These are phyloP conservation scores for Sphagnum contortum DNA, from an alignment of 225 moss, liverwort and hornwort genomes.

Conservation along the genomic window DNA sequence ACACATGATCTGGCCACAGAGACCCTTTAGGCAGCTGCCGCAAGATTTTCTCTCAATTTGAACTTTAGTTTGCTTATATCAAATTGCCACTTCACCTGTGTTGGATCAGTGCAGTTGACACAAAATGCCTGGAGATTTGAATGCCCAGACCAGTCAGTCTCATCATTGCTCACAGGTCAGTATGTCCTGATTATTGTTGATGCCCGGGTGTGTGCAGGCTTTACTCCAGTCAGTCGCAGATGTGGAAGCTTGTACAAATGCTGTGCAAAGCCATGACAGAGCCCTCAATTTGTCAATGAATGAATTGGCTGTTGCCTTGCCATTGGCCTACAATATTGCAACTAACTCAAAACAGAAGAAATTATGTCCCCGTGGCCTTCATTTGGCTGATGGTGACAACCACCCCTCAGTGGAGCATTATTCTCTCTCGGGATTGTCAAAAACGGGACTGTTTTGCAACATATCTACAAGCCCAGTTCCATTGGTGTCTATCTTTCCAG, in stretches of 20 bases:
- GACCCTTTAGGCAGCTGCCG: too few relatives aligned
- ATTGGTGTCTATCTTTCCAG: slow-evolving; percentile 13
- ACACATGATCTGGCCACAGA: too few relatives aligned
- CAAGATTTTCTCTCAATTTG: too few relatives aligned
- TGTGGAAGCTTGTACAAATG: slow-evolving; percentile 35
- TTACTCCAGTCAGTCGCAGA: slow-evolving; percentile 49
- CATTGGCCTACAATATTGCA: slow-evolving; percentile 29
- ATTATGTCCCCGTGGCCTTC: not conserved
- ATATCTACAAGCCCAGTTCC: slow-evolving; percentile 34
- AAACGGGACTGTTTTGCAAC: slow-evolving; percentile 18
- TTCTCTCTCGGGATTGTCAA: not conserved
- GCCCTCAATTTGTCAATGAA: slow-evolving; percentile 55
- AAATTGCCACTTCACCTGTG: too few relatives aligned
- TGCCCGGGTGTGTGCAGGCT: slow-evolving; percentile 18
- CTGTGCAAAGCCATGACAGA: slow-evolving; percentile 41
- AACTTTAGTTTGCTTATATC: too few relatives aligned
- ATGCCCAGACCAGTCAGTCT: too few relatives aligned
- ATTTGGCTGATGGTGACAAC: too few relatives aligned
- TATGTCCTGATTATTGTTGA: too few relatives aligned
- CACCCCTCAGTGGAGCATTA: too few relatives aligned
- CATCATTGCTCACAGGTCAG: too few relatives aligned
- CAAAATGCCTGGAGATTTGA: too few relatives aligned
- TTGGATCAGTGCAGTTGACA: too few relatives aligned
- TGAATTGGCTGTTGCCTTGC: slow-evolving; percentile 59
- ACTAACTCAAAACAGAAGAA: slow-evolving; percentile 7